A percentile compares a stretch with the other conserved stretches of the same genome.
Evolutionary conservation across 2,329 filamentous ascomycete species (phyloP).

Genomic region (Diaporthe caulivora): DNA sequence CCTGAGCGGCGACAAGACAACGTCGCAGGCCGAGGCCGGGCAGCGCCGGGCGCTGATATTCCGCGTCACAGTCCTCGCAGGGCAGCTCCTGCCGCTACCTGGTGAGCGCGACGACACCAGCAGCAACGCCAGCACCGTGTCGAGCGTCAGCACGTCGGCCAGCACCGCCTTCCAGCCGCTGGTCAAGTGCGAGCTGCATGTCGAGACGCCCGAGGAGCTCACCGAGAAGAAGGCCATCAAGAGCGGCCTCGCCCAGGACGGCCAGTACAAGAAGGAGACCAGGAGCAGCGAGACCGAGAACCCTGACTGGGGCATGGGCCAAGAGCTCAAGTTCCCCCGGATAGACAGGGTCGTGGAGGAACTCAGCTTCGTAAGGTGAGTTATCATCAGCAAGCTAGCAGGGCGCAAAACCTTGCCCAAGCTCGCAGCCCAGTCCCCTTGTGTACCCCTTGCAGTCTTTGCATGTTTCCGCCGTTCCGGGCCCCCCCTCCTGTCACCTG

Average conservation of each 20-base stretch:
- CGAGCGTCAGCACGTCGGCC: constrained; percentile 55
- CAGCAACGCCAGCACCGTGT: constrained; percentile 47
- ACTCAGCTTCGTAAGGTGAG: constrained; percentile 80
- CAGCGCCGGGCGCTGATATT: constrained; percentile 72
- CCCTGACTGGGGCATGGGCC: constrained; percentile 70
- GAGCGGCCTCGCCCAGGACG: constrained; percentile 64
- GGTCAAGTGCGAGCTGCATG: constrained; percentile 84
- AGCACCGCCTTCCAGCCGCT: constrained; percentile 75
- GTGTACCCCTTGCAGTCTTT: constrained; percentile 27
- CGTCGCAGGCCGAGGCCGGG: constrained; percentile 59
- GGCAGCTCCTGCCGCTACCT: constrained; percentile 75
- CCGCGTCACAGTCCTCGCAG: constrained; percentile 79
- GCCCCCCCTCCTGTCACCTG: constrained; percentile 8
- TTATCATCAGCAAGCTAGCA: constrained; percentile 37
- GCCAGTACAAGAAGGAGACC: constrained; percentile 71
- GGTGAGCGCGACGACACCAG: constrained; percentile 56
- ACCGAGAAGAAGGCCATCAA: constrained; percentile 49
- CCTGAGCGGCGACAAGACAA: constrained; percentile 60
- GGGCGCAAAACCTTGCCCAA: constrained; percentile 4
- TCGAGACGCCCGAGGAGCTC: constrained; percentile 70
- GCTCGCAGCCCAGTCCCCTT: neutral
- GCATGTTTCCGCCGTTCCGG: constrained; percentile 16
- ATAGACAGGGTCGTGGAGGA: constrained; percentile 71
- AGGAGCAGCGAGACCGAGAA: constrained; percentile 68
- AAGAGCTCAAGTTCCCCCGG: constrained; percentile 67